Percentiles rank a stretch among this genome's conserved stretches.
These are phyloP conservation scores for Citeromyces hawaiiensis DNA, from an alignment of 1,139 yeast species.

Conservation along the genomic window DNA sequence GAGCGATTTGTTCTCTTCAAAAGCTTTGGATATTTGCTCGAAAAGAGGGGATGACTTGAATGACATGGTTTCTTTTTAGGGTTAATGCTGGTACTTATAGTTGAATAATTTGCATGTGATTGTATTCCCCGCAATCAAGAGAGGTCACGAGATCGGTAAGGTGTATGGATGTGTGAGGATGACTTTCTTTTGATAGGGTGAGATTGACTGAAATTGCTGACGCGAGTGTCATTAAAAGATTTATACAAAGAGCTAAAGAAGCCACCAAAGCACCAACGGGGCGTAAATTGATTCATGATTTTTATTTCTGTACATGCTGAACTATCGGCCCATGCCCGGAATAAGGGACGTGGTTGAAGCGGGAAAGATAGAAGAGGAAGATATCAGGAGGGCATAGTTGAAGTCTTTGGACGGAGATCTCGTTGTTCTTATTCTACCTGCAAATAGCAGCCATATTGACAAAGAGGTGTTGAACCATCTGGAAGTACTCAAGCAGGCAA, in stretches of 20 bases:
- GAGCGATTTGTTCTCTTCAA: slow-evolving; percentile 24
- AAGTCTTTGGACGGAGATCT: slow-evolving; percentile 50
- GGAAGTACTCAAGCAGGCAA: slow-evolving; percentile 11
- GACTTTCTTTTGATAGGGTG: too few relatives aligned
- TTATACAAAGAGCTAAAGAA: too few relatives aligned
- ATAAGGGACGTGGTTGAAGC: slow-evolving; percentile 37
- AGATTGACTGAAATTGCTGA: too few relatives aligned
- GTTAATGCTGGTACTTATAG: neutral
- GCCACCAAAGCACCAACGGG: too few relatives aligned
- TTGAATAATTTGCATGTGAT: neutral
- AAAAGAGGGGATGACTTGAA: slow-evolving; percentile 35
- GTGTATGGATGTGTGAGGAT: too few relatives aligned
- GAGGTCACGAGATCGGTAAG: slow-evolving; percentile 1
- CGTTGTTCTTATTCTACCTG: slow-evolving; percentile 37
- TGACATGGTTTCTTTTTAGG: slow-evolving; percentile 3
- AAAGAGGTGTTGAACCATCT: slow-evolving; percentile 25
- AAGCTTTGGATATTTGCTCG: slow-evolving; percentile 25
- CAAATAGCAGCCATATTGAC: slow-evolving; percentile 15
- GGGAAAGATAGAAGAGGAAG: slow-evolving; percentile 65
- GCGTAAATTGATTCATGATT: too few relatives aligned
- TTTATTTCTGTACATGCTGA: too few relatives aligned
- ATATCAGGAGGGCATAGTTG: slow-evolving; percentile 62
- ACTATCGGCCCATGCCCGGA: slow-evolving; percentile 97
- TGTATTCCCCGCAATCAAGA: neutral
- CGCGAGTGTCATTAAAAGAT: too few relatives aligned